Conservation (phyloP, 768 basidiomycete species). For the Neoboletus brunneissimus region DNA sequence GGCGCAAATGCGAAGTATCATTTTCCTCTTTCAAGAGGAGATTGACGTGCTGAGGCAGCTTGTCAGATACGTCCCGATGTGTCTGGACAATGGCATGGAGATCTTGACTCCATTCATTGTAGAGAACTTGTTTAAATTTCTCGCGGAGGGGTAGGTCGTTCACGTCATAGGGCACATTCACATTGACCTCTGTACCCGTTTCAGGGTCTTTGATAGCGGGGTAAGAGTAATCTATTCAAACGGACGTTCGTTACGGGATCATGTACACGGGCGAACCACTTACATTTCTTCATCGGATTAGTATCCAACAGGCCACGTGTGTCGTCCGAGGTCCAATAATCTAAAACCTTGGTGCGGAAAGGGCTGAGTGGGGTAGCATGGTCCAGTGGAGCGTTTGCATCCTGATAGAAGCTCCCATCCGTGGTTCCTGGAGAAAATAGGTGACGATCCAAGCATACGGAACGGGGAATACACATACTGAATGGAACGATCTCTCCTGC, state of each 20-base stretch:
- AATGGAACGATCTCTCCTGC: conserved; percentile 3
- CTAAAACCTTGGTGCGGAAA: conserved; percentile 5
- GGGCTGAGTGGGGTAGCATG: conserved; percentile 3
- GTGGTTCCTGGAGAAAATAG: neutral
- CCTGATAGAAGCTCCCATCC: conserved; percentile 1
- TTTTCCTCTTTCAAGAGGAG: conserved; percentile 5
- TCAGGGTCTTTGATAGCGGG: conserved; percentile 13
- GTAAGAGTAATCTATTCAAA: conserved; percentile 19
- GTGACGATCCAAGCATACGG: neutral
- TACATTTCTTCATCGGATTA: conserved; percentile 3
- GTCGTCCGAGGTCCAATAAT: conserved; percentile 19
- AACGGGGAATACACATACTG: conserved; percentile 1
- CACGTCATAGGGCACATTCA: conserved; percentile 12
- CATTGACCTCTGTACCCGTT: conserved; percentile 6
- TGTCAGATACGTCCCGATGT: neutral
- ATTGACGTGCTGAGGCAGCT: neutral
- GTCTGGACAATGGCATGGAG: neutral
- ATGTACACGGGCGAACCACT: neutral
- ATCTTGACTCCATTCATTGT: conserved; percentile 1
- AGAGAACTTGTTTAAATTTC: conserved; percentile 4
- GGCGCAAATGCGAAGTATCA: neutral
- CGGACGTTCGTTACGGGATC: neutral
- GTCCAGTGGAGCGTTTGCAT: neutral
- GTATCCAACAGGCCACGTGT: conserved; percentile 2
- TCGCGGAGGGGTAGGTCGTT: conserved; percentile 1